Percentiles rank a stretch among this genome's conserved stretches.
Conservation (phyloP, 1,139 yeast species). For the Diutina mesorugosa region DNA sequence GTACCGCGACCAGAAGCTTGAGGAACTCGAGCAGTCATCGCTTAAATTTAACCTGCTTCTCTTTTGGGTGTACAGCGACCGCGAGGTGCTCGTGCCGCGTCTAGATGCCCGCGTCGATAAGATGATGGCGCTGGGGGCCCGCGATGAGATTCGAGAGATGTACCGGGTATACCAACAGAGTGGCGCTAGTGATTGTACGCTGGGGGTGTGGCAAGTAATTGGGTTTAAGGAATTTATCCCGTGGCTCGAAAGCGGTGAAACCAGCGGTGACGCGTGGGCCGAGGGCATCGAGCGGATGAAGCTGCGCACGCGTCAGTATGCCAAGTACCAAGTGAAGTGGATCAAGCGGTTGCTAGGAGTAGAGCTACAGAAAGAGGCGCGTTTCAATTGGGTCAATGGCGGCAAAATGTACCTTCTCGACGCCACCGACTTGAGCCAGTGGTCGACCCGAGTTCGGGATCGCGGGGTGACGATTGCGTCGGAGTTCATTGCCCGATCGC, state of each 20-base stretch:
- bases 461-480: slow-evolving; percentile 42
- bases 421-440: slow-evolving; percentile 54
- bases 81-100: slow-evolving; percentile 42
- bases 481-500: slow-evolving; percentile 19
- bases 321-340: slow-evolving; percentile 90
- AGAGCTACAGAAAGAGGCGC: slow-evolving; percentile 39
- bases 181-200: slow-evolving; percentile 33
- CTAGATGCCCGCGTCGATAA: slow-evolving; percentile 71
- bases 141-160: slow-evolving; percentile 54
- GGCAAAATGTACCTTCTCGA: slow-evolving; percentile 59
- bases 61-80: slow-evolving; percentile 78
- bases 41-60: slow-evolving; percentile 56
- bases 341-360: slow-evolving; percentile 59
- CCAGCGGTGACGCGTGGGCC: slow-evolving; percentile 12
- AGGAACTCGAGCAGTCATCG: slow-evolving; percentile 30
- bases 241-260: slow-evolving; percentile 34
- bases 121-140: slow-evolving; percentile 63
- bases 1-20: slow-evolving; percentile 45
- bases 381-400: slow-evolving; percentile 39
- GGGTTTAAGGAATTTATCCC: slow-evolving; percentile 92
- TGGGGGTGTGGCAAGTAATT: slow-evolving; percentile 90
- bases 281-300: slow-evolving; percentile 68
- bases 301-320: slow-evolving; percentile 72
- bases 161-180: slow-evolving; percentile 24
- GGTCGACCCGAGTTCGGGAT: slow-evolving; percentile 44